Base-by-base conservation (phyloP, 2,329 filamentous ascomycete species). In the Escovopsis sp. region DNA sequence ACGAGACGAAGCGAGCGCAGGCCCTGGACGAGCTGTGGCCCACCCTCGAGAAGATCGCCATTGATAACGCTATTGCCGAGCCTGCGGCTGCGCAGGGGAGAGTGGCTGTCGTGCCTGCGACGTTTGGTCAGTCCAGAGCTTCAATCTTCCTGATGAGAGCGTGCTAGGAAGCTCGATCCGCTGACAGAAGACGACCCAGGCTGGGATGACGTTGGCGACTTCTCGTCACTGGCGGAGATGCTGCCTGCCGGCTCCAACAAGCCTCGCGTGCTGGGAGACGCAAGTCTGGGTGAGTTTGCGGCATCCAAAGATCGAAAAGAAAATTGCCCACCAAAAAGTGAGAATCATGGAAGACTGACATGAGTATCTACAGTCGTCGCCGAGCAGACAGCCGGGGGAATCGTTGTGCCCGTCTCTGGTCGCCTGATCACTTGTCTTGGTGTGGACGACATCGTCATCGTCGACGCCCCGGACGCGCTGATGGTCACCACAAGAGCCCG, bases 141-240 rank as follows among this genome's bases (percentile, higher is more conserved):
- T 13, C 17, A n/a, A n/a, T n/a, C n/a, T n/a, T n/a, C n/a, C n/a
- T n/a, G n/a, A n/a, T n/a, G n/a, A n/a, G n/a, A n/a, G n/a, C n/a
- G n/a, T n/a, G n/a, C n/a, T n/a, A n/a, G n/a, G n/a, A 25, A 25
- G 21, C 9, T 25, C 7, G 11, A 31, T 18, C 7, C 11, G 4
- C 23, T 27, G 9, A n/a, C 10, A 11, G 14, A 6, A 18, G 14
- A 17, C 27, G 3, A 26, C 10, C 4, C 15, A 45, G 44, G 45
- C 40, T 48, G 46, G 46, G 46, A 48, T 25, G 46, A 48, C 36
- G 46, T 48, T 17, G 46, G 46, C 42, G 46, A 48, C 39, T 48
- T 48, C 28, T 48, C 46, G 8, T 48, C 46, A 13, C 36, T 48
- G 23, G 42, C 46, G 2, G 46, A 48, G 35, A 48, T 48, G 46